Percentiles rank a stretch among this genome's conserved stretches.
Conservation (phyloP, 768 basidiomycete genomes). For the Trametes elegans region DNA sequence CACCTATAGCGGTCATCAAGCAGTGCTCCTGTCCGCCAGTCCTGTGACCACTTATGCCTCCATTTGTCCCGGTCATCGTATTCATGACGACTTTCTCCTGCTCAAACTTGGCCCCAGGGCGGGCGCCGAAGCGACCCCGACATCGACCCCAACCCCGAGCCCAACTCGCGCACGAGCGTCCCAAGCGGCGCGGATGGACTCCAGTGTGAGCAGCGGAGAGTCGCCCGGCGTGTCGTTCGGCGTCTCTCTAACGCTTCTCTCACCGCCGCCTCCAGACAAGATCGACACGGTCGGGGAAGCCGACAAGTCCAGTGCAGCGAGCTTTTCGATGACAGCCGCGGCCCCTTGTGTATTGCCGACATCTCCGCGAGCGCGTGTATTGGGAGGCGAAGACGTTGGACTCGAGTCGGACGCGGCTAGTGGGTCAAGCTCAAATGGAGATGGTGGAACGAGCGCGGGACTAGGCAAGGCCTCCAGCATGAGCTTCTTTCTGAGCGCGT, state of each 20-base stretch:
- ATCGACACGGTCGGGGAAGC: neutral
- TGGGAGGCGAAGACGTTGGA: neutral
- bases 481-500: conserved; percentile 14
- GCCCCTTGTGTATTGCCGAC: neutral
- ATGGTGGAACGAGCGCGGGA: conserved; percentile 27
- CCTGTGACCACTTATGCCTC: neutral
- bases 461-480: conserved; percentile 29
- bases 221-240: conserved; percentile 1
- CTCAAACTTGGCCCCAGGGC: conserved; percentile 6
- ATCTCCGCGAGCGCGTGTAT: neutral
- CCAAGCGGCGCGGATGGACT: conserved; percentile 13
- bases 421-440: conserved; percentile 29
- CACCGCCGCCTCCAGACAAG: neutral
- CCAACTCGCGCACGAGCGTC: conserved; percentile 8
- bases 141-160: neutral
- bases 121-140: neutral
- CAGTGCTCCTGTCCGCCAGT: no score
- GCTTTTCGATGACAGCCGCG: neutral
- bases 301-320: neutral
- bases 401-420: neutral
- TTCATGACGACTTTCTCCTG: conserved; percentile 9
- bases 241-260: neutral
- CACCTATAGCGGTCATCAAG: no score
- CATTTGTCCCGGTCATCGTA: neutral
- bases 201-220: conserved; percentile 13